Evolutionary conservation across 108 stramenopile genomes (phyloP), one percentile per base, ranked within the genome.

Genomic region (Cyclotella cryptica): DNA sequence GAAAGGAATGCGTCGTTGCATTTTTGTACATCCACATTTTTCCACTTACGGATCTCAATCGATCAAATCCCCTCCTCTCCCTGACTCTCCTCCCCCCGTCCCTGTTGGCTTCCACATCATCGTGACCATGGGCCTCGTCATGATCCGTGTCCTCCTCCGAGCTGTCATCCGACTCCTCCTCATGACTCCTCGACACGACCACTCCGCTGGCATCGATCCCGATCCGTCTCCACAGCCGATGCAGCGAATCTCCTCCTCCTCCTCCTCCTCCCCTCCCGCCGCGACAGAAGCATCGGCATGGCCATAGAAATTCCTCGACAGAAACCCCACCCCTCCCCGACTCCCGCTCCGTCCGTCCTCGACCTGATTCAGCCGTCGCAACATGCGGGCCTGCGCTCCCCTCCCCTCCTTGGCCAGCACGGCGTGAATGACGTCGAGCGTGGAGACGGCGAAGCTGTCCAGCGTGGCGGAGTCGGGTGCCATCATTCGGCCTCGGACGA

Each of bases 21-120:
- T n/a, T n/a, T n/a, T n/a, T n/a, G n/a, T n/a, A n/a, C n/a, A n/a
- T n/a, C n/a, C n/a, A n/a, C n/a, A n/a, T n/a, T n/a, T n/a, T n/a
- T 8, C 11, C 26, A 78, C 85, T 78, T 61, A 83, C 86, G 24
- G 66, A 52, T 52, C 94, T 78, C 67, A 95, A 74, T 70, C 89
- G 89, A 88, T 95, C 94, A 86, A 95, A 95, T 53, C 94, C 94
- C 43, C 84, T 60, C 18, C 90, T 39, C 74, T 79, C 86, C 69
- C 66, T 74, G 58, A 19, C 47, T 51, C 55, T 54, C 22, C 53
- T 11, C 0, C 74, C 40, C 77, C 35, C 44, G 35, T 39, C 24
- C 75, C n/a, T 19, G 40, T 30, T 24, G 62, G 17, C n/a, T n/a
- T n/a, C n/a, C n/a, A n/a, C n/a, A n/a, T n/a, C n/a, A n/a, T n/a